Base-by-base conservation (phyloP, 2,329 filamentous ascomycete species). In the Fusarium longipes region DNA sequence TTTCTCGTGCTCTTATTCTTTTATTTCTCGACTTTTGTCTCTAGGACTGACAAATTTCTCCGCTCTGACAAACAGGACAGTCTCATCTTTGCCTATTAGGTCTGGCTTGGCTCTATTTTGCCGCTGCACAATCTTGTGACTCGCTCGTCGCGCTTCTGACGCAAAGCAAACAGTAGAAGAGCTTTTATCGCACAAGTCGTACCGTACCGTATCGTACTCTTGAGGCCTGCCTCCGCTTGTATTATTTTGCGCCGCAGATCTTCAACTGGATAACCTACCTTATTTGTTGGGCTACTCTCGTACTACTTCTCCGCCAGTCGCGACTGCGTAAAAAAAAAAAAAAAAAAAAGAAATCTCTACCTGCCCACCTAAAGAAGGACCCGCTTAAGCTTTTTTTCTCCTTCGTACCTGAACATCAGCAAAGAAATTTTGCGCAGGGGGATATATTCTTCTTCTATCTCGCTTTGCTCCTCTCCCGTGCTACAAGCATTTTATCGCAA, bases 131-230 rank as follows among this genome's bases (percentile, higher is more conserved):
- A 42, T 70, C 66, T 65, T 57, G 72, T 74, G 72, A 73, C 70
- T 70, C 55, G 70, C 70, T 70, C 55, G 68, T 70, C 68, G 70
- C 64, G 69, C 68, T 62, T 52, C 66, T 64, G 63, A 71, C 65
- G 63, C 65, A 71, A 63, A 47, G 40, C 44, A 58, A 57, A 68
- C 70, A 74, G 72, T 74, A 74, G 72, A 74, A 73, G 70, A 67
- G 57, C 56, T 67, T 64, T 60, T 72, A 51, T 70, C 56, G 56
- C 65, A 60, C 64, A 73, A 72, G 65, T 60, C 67, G 57, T 70
- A 68, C 57, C 60, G 48, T 67, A 71, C 57, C 58, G 44, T 72
- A 63, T 54, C 67, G 65, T 72, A 71, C 70, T 69, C 63, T 60
- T 73, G 65, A 73, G 65, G 61, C 63, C 66, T 74, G 55, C 65